A percentile compares a stretch with the other conserved stretches of the same genome.
phyloP scores from a whole-genome alignment of 495 filamentous ascomycete genomes.

The Talaromyces adpressus region DNA sequence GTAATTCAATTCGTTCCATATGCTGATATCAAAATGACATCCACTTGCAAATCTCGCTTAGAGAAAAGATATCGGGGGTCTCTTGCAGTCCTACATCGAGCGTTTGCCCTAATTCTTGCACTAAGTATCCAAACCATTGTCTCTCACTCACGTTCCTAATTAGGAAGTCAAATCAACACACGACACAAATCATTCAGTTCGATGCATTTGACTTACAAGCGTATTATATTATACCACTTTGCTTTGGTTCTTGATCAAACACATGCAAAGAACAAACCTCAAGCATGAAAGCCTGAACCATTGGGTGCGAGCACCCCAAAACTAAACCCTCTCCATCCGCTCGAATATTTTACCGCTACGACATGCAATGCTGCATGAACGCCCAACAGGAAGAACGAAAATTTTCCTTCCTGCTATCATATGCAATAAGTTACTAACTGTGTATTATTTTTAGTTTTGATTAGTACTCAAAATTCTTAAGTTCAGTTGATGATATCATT shows the following conservation, averaged over 20 bases:
- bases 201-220: neutral
- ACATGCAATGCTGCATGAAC: constrained; percentile 1
- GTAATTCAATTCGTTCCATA: neutral
- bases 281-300: neutral
- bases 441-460: neutral
- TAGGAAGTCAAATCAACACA: neutral
- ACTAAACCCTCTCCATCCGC: neutral
- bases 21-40: neutral
- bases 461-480: neutral
- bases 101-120: neutral
- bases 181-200: neutral
- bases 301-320: neutral
- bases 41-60: too few relatives aligned
- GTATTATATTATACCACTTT: neutral
- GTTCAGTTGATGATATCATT: neutral
- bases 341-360: neutral
- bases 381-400: neutral
- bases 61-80: neutral
- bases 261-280: neutral
- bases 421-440: neutral
- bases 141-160: neutral
- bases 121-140: neutral
- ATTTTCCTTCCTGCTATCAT: neutral
- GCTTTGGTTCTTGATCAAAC: neutral
- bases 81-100: neutral